phyloP scores from a whole-genome alignment of 495 filamentous ascomycete species.

The Xylaria intraflava region DNA sequence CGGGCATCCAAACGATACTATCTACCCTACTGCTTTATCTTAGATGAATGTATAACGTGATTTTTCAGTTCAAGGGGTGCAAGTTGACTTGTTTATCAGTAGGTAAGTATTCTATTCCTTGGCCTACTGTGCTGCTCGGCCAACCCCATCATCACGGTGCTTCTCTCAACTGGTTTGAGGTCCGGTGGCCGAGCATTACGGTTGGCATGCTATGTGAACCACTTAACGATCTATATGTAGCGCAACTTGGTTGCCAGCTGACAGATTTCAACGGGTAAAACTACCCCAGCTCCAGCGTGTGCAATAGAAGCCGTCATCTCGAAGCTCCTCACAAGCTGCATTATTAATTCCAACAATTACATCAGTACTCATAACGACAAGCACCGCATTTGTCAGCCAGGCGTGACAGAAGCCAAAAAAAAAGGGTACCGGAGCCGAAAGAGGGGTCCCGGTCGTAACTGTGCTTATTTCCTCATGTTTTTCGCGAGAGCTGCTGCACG shows the following conservation, averaged over 20 bases:
- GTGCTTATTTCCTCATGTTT: constrained; percentile 15
- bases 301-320: constrained; percentile 18
- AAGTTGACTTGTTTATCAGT: too few relatives aligned
- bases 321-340: background rate
- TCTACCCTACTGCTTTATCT: too few relatives aligned
- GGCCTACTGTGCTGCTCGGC: too few relatives aligned
- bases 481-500: constrained; percentile 17
- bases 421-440: background rate
- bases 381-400: constrained; percentile 2
- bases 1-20: background rate
- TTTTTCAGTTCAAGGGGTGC: too few relatives aligned
- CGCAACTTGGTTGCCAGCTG: background rate
- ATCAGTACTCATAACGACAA: constrained; percentile 5
- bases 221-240: too few relatives aligned
- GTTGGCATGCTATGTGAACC: too few relatives aligned
- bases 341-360: background rate
- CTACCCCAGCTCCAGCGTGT: background rate
- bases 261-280: background rate
- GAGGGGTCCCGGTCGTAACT: background rate
- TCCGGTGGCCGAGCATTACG: too few relatives aligned
- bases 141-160: too few relatives aligned
- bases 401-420: constrained; percentile 1
- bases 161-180: too few relatives aligned
- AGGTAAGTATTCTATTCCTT: too few relatives aligned
- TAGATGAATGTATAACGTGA: too few relatives aligned